Percentiles rank a stretch among this genome's conserved stretches.
Evolutionary conservation across 1,284 basidiomycete genomes (phyloP).

Genomic region (Rhodotorula sp.): DNA sequence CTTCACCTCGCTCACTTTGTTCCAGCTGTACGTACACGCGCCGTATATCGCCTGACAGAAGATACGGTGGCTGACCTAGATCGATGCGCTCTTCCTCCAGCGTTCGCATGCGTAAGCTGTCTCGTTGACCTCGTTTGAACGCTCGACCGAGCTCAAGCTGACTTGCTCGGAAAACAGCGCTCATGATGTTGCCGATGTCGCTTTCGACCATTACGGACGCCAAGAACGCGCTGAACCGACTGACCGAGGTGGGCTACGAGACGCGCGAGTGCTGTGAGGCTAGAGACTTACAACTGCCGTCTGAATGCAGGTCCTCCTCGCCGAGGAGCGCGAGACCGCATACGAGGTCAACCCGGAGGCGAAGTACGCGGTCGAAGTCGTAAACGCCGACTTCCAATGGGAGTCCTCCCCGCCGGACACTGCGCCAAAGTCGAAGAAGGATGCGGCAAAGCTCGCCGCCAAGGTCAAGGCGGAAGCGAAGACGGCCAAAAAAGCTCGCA

Average conservation of each 20-base stretch:
- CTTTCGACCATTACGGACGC: slow-evolving; percentile 76
- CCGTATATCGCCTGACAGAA: slow-evolving; percentile 54
- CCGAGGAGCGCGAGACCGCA: slow-evolving; percentile 66
- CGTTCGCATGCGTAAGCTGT: slow-evolving; percentile 12
- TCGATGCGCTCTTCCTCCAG: neutral
- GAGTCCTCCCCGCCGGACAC: slow-evolving; percentile 64
- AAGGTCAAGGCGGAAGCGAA: slow-evolving; percentile 36
- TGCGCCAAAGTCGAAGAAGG: slow-evolving; percentile 50
- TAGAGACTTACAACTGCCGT: too few species aligned
- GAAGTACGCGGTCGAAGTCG: slow-evolving; percentile 63
- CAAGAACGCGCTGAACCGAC: slow-evolving; percentile 66
- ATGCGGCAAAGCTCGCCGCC: slow-evolving; percentile 1
- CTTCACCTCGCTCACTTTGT: slow-evolving; percentile 70
- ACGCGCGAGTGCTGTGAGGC: neutral
- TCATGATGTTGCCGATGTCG: slow-evolving; percentile 60
- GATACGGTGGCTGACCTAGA: slow-evolving; percentile 5
- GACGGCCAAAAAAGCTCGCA: slow-evolving; percentile 37
- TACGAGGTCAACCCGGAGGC: slow-evolving; percentile 57
- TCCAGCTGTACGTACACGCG: slow-evolving; percentile 57
- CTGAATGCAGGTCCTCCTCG: slow-evolving; percentile 61
- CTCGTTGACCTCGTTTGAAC: slow-evolving; percentile 44
- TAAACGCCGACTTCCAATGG: slow-evolving; percentile 75
- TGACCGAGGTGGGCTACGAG: slow-evolving; percentile 47
- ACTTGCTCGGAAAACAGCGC: neutral
- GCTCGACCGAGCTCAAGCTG: slow-evolving; percentile 21